These are phyloP conservation scores for Syncephalastrum racemosum DNA, from an alignment of 371 early-diverging fungal genomes.

Conservation along the genomic window DNA sequence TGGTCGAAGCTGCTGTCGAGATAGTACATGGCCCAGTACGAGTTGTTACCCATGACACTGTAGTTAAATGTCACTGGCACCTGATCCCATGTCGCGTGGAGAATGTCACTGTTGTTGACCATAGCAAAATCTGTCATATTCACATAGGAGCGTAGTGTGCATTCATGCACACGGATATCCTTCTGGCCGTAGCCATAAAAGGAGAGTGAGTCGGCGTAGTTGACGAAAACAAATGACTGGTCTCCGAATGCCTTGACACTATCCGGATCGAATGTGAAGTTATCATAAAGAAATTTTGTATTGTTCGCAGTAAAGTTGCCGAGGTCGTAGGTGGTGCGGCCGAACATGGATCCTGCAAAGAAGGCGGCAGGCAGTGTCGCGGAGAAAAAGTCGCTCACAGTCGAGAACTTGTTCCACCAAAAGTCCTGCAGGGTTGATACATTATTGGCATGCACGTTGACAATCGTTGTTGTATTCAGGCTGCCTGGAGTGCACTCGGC, in stretches of 20 bases:
- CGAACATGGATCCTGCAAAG: slow-evolving; percentile 13
- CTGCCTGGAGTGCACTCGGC: slow-evolving; percentile 8
- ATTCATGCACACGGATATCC: slow-evolving; percentile 4
- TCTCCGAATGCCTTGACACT: slow-evolving; percentile 6
- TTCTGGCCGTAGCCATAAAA: background rate
- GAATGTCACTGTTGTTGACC: background rate
- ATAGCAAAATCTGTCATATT: slow-evolving; percentile 7
- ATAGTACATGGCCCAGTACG: background rate
- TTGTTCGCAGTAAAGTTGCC: slow-evolving; percentile 5
- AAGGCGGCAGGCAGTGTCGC: slow-evolving; percentile 7
- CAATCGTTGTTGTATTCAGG: slow-evolving; percentile 8
- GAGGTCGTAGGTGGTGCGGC: slow-evolving; percentile 12
- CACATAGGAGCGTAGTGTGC: slow-evolving; percentile 8
- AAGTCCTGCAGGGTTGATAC: slow-evolving; percentile 3
- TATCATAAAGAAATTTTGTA: background rate
- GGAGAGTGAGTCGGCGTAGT: background rate
- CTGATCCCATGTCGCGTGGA: background rate
- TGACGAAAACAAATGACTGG: slow-evolving; percentile 9
- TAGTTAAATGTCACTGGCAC: slow-evolving; percentile 10
- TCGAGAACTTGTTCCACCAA: background rate
- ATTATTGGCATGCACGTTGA: slow-evolving; percentile 9
- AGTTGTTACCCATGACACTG: background rate
- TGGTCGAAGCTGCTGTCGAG: background rate
- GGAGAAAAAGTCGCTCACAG: background rate
- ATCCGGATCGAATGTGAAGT: background rate